Conservation (phyloP, 2,329 filamentous ascomycete genomes). For the Aspergillus sp. region DNA sequence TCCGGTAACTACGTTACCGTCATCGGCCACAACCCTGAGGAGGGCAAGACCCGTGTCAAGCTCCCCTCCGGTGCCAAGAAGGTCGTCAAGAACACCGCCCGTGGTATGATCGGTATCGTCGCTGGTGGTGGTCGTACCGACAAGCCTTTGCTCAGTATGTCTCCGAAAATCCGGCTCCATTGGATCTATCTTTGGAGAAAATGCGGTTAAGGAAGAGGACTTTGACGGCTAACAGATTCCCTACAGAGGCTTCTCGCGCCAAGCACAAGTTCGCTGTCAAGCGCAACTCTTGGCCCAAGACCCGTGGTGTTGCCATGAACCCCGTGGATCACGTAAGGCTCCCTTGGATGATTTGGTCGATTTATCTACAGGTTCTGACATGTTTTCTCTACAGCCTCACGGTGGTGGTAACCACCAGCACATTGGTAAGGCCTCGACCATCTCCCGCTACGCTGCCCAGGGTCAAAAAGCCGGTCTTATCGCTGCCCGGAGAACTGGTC, state of each 20-base stretch:
- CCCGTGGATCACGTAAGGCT: slow-evolving; percentile 85
- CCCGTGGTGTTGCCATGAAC: slow-evolving; percentile 99
- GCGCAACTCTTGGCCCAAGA: slow-evolving; percentile 99
- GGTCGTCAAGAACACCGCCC: slow-evolving; percentile 85
- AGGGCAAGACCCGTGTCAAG: slow-evolving; percentile 99
- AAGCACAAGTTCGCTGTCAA: slow-evolving; percentile 99
- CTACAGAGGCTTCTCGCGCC: slow-evolving; percentile 91
- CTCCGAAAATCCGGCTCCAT: background rate
- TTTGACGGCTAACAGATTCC: slow-evolving; percentile 42
- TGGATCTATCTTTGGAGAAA: background rate
- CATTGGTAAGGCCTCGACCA: slow-evolving; percentile 99
- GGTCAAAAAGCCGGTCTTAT: slow-evolving; percentile 99
- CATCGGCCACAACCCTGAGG: slow-evolving; percentile 95
- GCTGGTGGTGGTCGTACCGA: slow-evolving; percentile 99
- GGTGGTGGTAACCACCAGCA: slow-evolving; percentile 99
- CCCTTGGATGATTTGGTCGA: background rate
- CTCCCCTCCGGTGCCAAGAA: slow-evolving; percentile 99
- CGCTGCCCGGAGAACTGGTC: slow-evolving; percentile 98
- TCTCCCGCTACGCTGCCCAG: slow-evolving; percentile 94
- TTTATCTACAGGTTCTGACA: slow-evolving; percentile 16
- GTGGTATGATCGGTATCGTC: slow-evolving; percentile 99
- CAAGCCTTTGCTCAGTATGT: slow-evolving; percentile 91
- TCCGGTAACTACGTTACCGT: slow-evolving; percentile 99
- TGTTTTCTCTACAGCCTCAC: slow-evolving; percentile 61
- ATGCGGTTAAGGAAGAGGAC: background rate